Evolutionary conservation across 176 grass and related monocot genomes (phyloP).

Genomic region (Lolium perenne): DNA sequence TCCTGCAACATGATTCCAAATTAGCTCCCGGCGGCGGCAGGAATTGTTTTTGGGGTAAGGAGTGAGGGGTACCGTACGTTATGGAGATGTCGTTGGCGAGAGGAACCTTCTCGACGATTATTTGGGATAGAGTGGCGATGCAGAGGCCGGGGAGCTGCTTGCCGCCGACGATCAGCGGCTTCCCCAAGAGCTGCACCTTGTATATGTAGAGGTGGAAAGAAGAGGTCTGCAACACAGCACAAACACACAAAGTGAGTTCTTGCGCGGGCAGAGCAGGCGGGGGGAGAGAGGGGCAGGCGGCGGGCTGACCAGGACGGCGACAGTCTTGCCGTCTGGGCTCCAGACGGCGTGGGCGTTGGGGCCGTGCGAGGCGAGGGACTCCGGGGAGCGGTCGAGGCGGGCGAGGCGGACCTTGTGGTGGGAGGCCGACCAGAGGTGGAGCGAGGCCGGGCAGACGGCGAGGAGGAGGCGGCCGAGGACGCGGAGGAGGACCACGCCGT

Average conservation of each 20-base stretch:
- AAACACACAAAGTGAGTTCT: not conserved
- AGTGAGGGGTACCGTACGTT: slow-evolving; percentile 62
- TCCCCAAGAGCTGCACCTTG: slow-evolving; percentile 84
- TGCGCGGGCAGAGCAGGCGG: too few relatives aligned
- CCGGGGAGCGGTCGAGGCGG: slow-evolving; percentile 64
- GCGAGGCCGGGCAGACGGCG: slow-evolving; percentile 76
- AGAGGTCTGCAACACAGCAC: slow-evolving; percentile 63
- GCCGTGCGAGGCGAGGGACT: slow-evolving; percentile 64
- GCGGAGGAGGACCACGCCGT: slow-evolving; percentile 88
- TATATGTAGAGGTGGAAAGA: slow-evolving; percentile 83
- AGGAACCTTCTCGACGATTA: slow-evolving; percentile 80
- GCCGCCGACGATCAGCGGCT: slow-evolving; percentile 78
- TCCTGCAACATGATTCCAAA: slow-evolving; percentile 48
- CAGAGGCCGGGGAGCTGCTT: slow-evolving; percentile 76
- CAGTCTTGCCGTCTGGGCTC: slow-evolving; percentile 84
- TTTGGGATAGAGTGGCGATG: slow-evolving; percentile 65
- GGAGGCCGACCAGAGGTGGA: slow-evolving; percentile 90
- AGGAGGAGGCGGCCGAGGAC: slow-evolving; percentile 73
- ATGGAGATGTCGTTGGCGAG: slow-evolving; percentile 66
- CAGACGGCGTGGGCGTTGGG: slow-evolving; percentile 85
- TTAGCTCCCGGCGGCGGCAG: slow-evolving; percentile 27
- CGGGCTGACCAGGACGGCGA: slow-evolving; percentile 81
- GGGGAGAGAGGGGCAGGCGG: not conserved
- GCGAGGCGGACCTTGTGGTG: slow-evolving; percentile 87
- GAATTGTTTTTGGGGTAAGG: not conserved